Conservation (phyloP, 495 filamentous ascomycete genomes). For the Annulohypoxylon stygium region DNA sequence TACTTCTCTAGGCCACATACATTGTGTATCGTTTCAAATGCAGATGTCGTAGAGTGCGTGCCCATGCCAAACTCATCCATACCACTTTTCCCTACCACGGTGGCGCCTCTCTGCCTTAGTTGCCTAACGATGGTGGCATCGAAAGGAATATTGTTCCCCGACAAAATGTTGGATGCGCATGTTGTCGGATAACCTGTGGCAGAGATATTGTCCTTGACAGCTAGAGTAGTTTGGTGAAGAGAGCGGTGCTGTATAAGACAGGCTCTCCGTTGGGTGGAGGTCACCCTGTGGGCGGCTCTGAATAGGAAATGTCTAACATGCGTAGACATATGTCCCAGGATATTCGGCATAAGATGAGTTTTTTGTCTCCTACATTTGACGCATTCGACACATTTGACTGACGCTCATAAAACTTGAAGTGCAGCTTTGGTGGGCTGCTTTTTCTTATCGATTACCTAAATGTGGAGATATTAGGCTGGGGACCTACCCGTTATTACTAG, state of each 20-base stretch:
- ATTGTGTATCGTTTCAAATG: constrained; percentile 75
- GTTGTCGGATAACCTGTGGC: constrained; percentile 74
- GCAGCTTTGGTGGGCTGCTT: constrained; percentile 6
- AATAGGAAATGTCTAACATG: constrained; percentile 48
- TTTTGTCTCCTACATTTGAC: background rate
- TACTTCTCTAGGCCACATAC: constrained; percentile 51
- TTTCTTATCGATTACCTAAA: constrained; percentile 33
- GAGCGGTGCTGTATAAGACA: constrained; percentile 22
- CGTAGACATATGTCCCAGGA: constrained; percentile 50
- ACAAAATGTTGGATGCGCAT: constrained; percentile 82
- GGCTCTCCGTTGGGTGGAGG: constrained; percentile 40
- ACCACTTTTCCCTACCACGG: constrained; percentile 84
- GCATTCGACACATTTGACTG: background rate
- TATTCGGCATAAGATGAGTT: constrained; percentile 23
- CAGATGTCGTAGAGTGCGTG: constrained; percentile 83
- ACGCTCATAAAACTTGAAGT: background rate
- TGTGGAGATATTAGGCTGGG: background rate
- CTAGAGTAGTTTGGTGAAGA: constrained; percentile 58
- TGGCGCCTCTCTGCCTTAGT: constrained; percentile 73
- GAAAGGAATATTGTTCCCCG: constrained; percentile 79
- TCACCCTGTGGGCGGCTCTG: constrained; percentile 47
- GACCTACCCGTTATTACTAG: background rate
- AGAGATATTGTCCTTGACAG: constrained; percentile 93
- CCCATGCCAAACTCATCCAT: constrained; percentile 99
- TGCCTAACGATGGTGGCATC: constrained; percentile 82